Evolutionary conservation across 768 basidiomycete species (phyloP).

Genomic region (Lentinula detonsa): DNA sequence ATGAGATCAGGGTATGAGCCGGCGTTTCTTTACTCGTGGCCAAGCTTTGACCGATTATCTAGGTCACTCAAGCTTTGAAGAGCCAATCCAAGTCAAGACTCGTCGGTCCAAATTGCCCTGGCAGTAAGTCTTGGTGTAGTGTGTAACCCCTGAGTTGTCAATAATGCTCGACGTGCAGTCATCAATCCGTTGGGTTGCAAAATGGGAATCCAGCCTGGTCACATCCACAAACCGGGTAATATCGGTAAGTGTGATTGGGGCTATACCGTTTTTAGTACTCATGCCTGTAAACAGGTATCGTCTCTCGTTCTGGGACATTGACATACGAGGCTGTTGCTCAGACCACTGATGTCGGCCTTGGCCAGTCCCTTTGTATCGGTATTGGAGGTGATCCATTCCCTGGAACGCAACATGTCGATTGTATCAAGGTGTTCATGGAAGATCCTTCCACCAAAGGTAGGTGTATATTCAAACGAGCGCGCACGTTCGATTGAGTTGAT

Average conservation of each 20-base stretch:
- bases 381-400: conserved; percentile 98
- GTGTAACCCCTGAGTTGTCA: neutral
- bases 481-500: neutral
- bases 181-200: conserved; percentile 98
- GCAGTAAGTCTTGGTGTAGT: conserved; percentile 27
- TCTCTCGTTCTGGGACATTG: conserved; percentile 91
- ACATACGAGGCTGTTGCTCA: conserved; percentile 99
- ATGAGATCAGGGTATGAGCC: conserved; percentile 79
- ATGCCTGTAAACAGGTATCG: conserved; percentile 55
- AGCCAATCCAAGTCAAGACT: conserved; percentile 92
- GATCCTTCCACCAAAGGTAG: conserved; percentile 90
- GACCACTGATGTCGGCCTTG: conserved; percentile 92
- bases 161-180: conserved; percentile 32
- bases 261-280: neutral
- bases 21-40: neutral
- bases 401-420: conserved; percentile 93
- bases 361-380: conserved; percentile 93
- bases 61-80: conserved; percentile 93
- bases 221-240: conserved; percentile 94
- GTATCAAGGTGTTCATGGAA: conserved; percentile 92
- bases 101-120: conserved; percentile 98
- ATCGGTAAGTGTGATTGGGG: conserved; percentile 55
- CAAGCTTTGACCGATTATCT: neutral
- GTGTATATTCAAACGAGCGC: conserved; percentile 11
- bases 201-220: conserved; percentile 98